Base-by-base conservation (phyloP, 352 stramenopile genomes). In the Lagenidium giganteum region DNA sequence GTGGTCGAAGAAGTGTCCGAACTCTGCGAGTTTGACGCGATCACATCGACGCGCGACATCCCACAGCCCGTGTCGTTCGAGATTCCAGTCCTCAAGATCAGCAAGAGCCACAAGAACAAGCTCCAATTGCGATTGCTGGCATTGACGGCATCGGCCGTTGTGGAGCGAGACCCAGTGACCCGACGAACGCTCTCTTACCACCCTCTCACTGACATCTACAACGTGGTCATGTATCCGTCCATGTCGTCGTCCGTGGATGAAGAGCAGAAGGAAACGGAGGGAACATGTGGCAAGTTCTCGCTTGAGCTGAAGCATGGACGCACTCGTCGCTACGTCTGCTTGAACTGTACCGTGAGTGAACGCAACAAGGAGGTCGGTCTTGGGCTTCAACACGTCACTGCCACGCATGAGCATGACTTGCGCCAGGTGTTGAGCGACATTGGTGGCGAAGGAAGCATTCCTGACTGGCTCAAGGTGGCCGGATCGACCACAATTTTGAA, bases 1-100 rank as follows among this genome's bases (percentile, higher is more conserved):
- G 70, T 90, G 13, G 79, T 93, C 18, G 79, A 94, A 55, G 77
- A 94, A 47, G 83, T 92, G 8, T 80, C 73, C 12, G 83, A 94
- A 47, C 76, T 78, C 16, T 84, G 69, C 29, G 83, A 94, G 49
- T 93, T 92, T 52, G 83, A 94, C 29, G 78, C 77, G 11, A 49
- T 94, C 21, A 80, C 66, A 4, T 83, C 80, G 18, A 90, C 79
- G 24, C 60, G 68, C 7, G 80, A 91, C 49, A 90, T 92, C 13
- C 70, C 78, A 1, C 79, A 88, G 38, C 76, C 79, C 8, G 83
- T 94, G 1, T 60, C 74, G 1, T 94, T 94, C 39, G 80, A 94
- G 36, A 79, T 94, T 25, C 79, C 83, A 11, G 83, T 94, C 20
- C 44, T 92, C 2, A 92, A 92, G 42, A 82, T 92, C 36, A 90